Percentiles rank a stretch among this genome's conserved stretches.
Conservation (phyloP, 495 filamentous ascomycete species). For the Hyaloscypha bicolor region DNA sequence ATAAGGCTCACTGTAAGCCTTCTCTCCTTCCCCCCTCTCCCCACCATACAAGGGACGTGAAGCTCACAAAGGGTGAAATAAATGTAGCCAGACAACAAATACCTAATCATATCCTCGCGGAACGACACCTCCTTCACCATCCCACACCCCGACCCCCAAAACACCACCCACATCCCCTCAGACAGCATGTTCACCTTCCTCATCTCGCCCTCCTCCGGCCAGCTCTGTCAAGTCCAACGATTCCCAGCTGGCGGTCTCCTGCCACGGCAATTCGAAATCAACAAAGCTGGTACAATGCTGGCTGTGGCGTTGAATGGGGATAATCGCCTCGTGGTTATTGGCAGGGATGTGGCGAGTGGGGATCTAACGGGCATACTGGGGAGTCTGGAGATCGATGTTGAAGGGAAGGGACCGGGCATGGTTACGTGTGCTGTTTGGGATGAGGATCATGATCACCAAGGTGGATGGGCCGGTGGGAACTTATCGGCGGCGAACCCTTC, state of each 20-base stretch:
- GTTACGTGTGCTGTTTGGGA: neutral
- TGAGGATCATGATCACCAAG: neutral
- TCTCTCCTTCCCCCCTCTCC: too few relatives aligned
- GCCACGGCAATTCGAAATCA: neutral
- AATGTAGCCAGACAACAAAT: neutral
- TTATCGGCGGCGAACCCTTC: neutral
- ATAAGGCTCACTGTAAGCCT: neutral
- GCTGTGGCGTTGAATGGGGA: neutral
- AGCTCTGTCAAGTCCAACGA: neutral
- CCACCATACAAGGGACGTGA: too few relatives aligned
- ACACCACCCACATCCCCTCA: neutral
- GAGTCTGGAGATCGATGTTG: neutral
- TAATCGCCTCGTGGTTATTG: neutral
- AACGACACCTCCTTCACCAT: neutral
- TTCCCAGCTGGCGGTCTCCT: neutral
- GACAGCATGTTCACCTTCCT: neutral
- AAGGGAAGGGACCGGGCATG: neutral
- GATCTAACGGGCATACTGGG: neutral
- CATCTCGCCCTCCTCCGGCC: neutral
- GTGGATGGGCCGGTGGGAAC: neutral
- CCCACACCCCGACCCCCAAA: neutral
- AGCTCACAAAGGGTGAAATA: too few relatives aligned
- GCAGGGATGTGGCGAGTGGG: neutral
- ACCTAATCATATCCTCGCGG: neutral
- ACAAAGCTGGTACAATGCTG: neutral